Percentiles rank a stretch among this genome's conserved stretches.
phyloP scores from a whole-genome alignment of 768 basidiomycete species.

The Pulveroboletus ravenelii region DNA sequence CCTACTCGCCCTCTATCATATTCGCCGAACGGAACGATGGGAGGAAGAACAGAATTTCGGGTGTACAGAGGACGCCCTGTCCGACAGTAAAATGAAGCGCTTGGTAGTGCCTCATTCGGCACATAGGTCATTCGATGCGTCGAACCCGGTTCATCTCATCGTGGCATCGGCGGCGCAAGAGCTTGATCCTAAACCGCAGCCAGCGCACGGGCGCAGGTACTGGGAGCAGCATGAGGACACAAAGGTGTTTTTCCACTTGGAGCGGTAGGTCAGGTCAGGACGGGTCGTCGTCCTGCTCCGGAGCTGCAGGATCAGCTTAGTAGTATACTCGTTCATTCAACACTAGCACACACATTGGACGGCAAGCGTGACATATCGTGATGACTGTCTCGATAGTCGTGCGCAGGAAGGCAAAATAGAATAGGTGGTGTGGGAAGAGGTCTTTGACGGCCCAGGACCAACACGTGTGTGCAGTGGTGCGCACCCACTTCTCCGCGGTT shows the following conservation, averaged over 20 bases:
- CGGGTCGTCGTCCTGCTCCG: no score
- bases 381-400: no score
- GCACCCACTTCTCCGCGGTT: no score
- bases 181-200: not conserved
- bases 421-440: no score
- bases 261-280: not conserved
- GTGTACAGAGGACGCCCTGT: rapidly evolving
- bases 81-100: no score
- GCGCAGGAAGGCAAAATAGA: no score
- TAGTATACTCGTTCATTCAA: no score
- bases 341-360: no score
- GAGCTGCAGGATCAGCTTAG: no score
- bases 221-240: not conserved
- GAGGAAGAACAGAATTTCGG: not conserved
- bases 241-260: not conserved
- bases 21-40: not conserved
- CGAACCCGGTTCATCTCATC: not conserved
- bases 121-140: not conserved
- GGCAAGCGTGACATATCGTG: no score
- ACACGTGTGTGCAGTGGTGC: no score
- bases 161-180: not conserved
- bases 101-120: not conserved
- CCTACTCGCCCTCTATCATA: not conserved
- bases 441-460: no score
- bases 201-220: not conserved